phyloP scores from a whole-genome alignment of 805 yeast species.

The Metschnikowia borealis region DNA sequence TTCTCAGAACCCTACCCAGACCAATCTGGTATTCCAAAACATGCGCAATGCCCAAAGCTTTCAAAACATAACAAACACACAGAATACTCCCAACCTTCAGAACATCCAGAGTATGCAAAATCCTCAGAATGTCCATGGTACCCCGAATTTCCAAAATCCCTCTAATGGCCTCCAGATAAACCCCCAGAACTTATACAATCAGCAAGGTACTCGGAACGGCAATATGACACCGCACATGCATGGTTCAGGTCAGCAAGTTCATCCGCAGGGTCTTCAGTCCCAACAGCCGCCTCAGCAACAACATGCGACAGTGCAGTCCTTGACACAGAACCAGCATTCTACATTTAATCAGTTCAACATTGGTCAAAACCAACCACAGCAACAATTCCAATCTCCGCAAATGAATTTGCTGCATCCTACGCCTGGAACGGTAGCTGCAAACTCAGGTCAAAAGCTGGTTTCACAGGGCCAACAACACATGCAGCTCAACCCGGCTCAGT shows the following conservation, averaged over 20 bases:
- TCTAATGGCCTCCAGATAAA: not conserved
- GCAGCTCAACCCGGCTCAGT: constrained; percentile 3
- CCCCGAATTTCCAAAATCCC: not conserved
- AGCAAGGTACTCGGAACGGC: not conserved
- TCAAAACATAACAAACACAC: not conserved
- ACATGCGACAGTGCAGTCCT: constrained; percentile 6
- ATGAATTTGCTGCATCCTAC: constrained; percentile 4
- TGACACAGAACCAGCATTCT: constrained; percentile 1
- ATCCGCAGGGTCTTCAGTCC: constrained; percentile 1
- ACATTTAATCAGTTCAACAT: constrained; percentile 5
- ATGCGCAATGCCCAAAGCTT: constrained; percentile 1
- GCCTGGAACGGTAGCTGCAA: constrained; percentile 3
- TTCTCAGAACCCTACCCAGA: constrained; percentile 3
- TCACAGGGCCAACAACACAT: constrained; percentile 3
- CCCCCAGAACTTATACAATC: not conserved
- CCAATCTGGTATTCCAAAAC: not conserved
- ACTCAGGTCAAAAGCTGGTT: constrained; percentile 3
- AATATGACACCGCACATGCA: constrained; percentile 2
- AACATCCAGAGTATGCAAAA: constrained; percentile 2
- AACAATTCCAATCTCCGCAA: constrained; percentile 8
- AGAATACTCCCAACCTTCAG: not conserved
- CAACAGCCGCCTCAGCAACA: constrained; percentile 8
- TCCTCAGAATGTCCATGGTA: constrained; percentile 1
- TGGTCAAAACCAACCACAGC: constrained; percentile 4
- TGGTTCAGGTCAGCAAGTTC: constrained; percentile 6